phyloP scores from a whole-genome alignment of 148 eudicot species.

The Bassia scoparia region DNA sequence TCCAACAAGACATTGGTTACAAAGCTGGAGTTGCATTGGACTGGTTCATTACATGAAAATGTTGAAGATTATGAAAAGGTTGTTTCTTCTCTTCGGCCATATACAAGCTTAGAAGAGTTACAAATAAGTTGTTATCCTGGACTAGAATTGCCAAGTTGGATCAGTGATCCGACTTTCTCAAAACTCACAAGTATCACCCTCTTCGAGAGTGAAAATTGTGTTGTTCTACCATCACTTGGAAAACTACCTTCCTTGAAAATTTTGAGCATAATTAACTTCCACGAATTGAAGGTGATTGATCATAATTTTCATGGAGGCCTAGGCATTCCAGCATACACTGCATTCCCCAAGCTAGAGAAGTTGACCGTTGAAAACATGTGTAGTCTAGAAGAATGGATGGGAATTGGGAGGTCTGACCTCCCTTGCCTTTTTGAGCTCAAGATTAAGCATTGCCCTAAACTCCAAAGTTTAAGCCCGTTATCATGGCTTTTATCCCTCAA shows the following conservation, averaged over 20 bases:
- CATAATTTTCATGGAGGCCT: background rate
- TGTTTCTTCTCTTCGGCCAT: constrained; percentile 26
- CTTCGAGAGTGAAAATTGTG: constrained; percentile 25
- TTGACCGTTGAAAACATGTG: too few species aligned
- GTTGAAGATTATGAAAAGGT: background rate
- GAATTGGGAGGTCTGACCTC: too few species aligned
- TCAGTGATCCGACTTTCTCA: constrained; percentile 9
- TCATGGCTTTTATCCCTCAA: too few species aligned
- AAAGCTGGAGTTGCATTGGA: constrained; percentile 33
- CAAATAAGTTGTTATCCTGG: constrained; percentile 23
- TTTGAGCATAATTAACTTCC: constrained; percentile 22
- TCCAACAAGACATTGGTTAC: constrained; percentile 1
- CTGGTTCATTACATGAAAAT: constrained; percentile 8
- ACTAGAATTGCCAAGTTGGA: constrained; percentile 31
- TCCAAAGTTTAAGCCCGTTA: too few species aligned
- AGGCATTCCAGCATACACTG: too few species aligned
- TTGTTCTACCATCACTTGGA: constrained; percentile 27
- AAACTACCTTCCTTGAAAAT: constrained; percentile 24
- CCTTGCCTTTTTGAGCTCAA: too few species aligned
- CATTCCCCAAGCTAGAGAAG: too few species aligned
- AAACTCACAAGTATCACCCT: constrained; percentile 26
- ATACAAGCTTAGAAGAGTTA: constrained; percentile 25
- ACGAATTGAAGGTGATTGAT: constrained; percentile 18
- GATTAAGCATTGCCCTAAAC: too few species aligned
- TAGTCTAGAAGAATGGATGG: too few species aligned